phyloP scores from a whole-genome alignment of 768 basidiomycete genomes.

The Serendipita sp. region DNA sequence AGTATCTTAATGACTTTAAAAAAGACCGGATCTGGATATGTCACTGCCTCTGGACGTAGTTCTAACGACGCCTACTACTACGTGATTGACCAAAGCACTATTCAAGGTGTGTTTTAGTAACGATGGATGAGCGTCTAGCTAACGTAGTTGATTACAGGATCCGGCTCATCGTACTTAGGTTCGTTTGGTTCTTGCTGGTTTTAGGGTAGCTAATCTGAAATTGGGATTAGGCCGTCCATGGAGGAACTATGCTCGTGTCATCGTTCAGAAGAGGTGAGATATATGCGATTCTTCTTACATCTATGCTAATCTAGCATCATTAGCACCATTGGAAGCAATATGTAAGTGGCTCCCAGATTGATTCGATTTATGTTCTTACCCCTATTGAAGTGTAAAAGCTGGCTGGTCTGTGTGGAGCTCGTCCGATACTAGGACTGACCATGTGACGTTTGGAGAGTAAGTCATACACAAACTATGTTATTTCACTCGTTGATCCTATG shows the following conservation, averaged over 20 bases:
- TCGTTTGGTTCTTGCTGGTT: background rate
- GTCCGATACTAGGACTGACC: conserved; percentile 17
- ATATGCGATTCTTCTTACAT: background rate
- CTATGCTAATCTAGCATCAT: background rate
- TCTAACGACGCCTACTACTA: background rate
- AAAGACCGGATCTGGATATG: background rate
- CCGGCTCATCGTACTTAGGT: background rate
- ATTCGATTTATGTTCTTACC: background rate
- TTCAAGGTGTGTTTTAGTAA: conserved; percentile 4
- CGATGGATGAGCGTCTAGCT: too few relatives aligned
- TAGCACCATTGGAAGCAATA: conserved; percentile 4
- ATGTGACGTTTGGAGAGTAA: conserved; percentile 19
- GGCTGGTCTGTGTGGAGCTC: conserved; percentile 18
- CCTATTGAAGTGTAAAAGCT: conserved; percentile 7
- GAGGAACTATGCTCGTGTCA: conserved; percentile 4
- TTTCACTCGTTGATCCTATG: background rate
- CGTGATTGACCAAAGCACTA: background rate
- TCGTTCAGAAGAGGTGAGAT: background rate
- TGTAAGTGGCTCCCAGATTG: background rate
- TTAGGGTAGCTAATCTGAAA: background rate
- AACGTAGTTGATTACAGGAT: background rate
- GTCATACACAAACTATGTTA: background rate
- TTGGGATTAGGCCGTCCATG: background rate
- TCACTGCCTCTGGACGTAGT: conserved; percentile 2
- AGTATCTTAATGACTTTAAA: background rate